These are phyloP conservation scores for Lanzia echinophila DNA, from an alignment of 2,329 filamentous ascomycete genomes.

Conservation along the genomic window DNA sequence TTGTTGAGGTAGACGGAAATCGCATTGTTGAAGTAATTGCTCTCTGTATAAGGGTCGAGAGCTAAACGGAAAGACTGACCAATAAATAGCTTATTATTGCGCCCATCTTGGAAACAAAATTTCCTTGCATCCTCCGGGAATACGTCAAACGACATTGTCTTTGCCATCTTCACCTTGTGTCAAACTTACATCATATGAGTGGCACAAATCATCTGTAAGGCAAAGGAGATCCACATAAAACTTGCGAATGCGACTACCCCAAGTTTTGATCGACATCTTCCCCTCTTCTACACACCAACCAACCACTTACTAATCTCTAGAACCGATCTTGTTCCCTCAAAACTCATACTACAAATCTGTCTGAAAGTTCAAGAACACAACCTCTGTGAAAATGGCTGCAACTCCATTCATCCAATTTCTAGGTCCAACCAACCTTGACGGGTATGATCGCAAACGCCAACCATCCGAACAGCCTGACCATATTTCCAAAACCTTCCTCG, in stretches of 20 bases:
- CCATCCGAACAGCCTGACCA: slow-evolving; percentile 39
- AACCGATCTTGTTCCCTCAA: neutral
- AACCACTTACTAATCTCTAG: neutral
- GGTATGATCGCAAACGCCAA: slow-evolving; percentile 37
- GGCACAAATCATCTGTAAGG: neutral
- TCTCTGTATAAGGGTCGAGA: too few species aligned
- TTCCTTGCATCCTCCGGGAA: too few species aligned
- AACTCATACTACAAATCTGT: neutral
- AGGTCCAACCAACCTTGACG: slow-evolving; percentile 41
- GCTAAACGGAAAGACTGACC: too few species aligned
- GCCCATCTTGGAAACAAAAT: too few species aligned
- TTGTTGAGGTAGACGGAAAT: too few species aligned
- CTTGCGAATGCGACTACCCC: neutral
- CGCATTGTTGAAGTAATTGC: too few species aligned
- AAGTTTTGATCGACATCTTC: neutral
- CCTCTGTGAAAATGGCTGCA: slow-evolving; percentile 8
- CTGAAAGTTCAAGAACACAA: neutral
- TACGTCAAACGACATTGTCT: too few species aligned
- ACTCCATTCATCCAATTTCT: slow-evolving; percentile 28
- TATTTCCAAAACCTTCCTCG: slow-evolving; percentile 51
- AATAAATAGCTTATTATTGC: too few species aligned
- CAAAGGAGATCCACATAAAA: neutral
- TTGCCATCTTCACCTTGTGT: too few species aligned
- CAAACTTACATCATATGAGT: too few species aligned
- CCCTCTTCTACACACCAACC: neutral